Evolutionary conservation across 2,329 filamentous ascomycete species (phyloP).

Genomic region (Rutstroemia sp.): DNA sequence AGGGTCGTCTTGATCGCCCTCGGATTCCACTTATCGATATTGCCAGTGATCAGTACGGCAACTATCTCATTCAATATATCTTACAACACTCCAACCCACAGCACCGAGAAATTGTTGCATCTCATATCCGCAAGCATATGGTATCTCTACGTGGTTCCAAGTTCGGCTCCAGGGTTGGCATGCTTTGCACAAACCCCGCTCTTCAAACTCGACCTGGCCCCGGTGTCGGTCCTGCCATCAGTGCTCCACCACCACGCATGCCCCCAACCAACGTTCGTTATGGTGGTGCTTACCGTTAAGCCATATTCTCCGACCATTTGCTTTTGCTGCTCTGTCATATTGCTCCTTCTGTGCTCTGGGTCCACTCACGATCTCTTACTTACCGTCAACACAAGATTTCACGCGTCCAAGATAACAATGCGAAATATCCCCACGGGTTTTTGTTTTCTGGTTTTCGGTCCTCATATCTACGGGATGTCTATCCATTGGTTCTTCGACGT

Average conservation of each 20-base stretch:
- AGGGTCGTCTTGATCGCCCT: conserved; percentile 81
- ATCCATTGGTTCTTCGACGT: conserved; percentile 26
- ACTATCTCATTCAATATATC: conserved; percentile 97
- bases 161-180: conserved; percentile 94
- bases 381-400: conserved; percentile 23
- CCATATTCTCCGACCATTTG: conserved; percentile 13
- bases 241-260: conserved; percentile 41
- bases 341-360: conserved; percentile 21
- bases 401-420: conserved; percentile 26
- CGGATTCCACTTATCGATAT: conserved; percentile 97
- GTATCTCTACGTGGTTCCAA: conserved; percentile 97
- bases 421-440: conserved; percentile 27
- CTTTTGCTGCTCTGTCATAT: conserved; percentile 22
- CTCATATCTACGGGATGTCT: conserved; percentile 29
- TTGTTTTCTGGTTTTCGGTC: conserved; percentile 26
- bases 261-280: conserved; percentile 51
- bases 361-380: conserved; percentile 24
- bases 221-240: conserved; percentile 61
- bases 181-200: conserved; percentile 96
- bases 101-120: conserved; percentile 87
- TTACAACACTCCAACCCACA: conserved; percentile 79
- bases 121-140: conserved; percentile 98
- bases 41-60: conserved; percentile 96
- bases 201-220: conserved; percentile 84
- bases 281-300: conserved; percentile 50